A percentile compares a stretch with the other conserved stretches of the same genome.
phyloP scores from a whole-genome alignment of 2,329 filamentous ascomycete species.

The Penicillium sp. region DNA sequence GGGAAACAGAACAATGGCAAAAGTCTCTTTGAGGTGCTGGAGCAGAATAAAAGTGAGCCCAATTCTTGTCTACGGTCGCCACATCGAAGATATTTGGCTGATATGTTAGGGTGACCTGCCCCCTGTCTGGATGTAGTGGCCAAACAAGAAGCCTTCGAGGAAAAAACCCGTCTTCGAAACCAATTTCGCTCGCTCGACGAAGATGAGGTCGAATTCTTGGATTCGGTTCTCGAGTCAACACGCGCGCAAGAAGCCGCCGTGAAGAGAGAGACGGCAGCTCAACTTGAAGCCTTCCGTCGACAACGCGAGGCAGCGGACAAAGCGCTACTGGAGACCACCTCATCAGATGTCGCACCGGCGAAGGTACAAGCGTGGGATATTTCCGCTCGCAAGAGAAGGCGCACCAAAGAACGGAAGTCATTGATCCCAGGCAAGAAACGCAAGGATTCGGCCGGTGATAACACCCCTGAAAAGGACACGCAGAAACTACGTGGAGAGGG shows the following conservation, averaged over 20 bases:
- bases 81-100: constrained; percentile 24
- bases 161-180: constrained; percentile 49
- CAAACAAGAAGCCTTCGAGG: constrained; percentile 53
- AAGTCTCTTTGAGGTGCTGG: constrained; percentile 48
- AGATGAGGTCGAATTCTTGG: constrained; percentile 51
- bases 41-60: constrained; percentile 50
- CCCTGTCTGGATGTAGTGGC: constrained; percentile 33
- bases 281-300: constrained; percentile 56
- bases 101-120: constrained; percentile 41
- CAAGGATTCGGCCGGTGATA: constrained; percentile 36
- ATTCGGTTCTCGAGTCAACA: constrained; percentile 56
- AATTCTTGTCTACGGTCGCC: neutral
- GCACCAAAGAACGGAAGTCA: constrained; percentile 44
- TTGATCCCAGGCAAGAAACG: constrained; percentile 43
- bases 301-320: constrained; percentile 59
- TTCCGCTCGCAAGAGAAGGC: constrained; percentile 52
- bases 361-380: constrained; percentile 50
- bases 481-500: constrained; percentile 12
- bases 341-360: constrained; percentile 31
- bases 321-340: constrained; percentile 41
- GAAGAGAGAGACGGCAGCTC: constrained; percentile 56
- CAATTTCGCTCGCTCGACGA: constrained; percentile 52
- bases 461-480: constrained; percentile 3
- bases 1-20: constrained; percentile 53
- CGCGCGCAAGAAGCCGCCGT: constrained; percentile 55